Conservation (phyloP, 495 filamentous ascomycete genomes). For the Xylaria flabelliformis region DNA sequence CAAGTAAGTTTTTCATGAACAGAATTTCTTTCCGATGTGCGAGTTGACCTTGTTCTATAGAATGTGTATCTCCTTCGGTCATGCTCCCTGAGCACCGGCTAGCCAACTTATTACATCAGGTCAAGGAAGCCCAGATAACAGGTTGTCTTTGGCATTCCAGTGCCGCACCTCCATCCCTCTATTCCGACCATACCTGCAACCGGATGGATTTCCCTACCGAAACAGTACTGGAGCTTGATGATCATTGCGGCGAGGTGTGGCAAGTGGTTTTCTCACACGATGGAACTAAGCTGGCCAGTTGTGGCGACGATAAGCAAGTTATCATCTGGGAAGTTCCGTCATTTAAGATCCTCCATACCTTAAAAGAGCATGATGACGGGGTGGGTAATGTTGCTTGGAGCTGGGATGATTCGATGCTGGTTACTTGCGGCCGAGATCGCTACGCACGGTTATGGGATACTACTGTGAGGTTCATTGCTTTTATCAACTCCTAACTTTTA, state of each 20-base stretch:
- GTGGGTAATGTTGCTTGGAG: conserved; percentile 88
- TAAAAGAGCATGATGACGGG: conserved; percentile 67
- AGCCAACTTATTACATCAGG: conserved; percentile 79
- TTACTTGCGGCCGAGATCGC: conserved; percentile 79
- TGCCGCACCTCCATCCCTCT: conserved; percentile 78
- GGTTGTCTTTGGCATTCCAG: conserved; percentile 90
- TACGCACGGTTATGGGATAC: conserved; percentile 81
- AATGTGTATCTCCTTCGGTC: conserved; percentile 92
- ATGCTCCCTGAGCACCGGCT: conserved; percentile 97
- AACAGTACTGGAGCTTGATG: conserved; percentile 67
- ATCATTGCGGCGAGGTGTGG: conserved; percentile 89
- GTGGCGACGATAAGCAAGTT: conserved; percentile 73
- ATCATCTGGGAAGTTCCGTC: conserved; percentile 81
- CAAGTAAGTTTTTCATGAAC: conserved; percentile 63
- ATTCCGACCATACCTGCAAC: conserved; percentile 86
- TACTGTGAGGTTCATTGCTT: conserved; percentile 59
- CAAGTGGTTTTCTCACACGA: conserved; percentile 89
- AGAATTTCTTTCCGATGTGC: conserved; percentile 6
- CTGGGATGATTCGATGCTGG: conserved; percentile 83
- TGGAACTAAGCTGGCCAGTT: conserved; percentile 81
- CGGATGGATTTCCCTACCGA: conserved; percentile 77
- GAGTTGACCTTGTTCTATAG: conserved; percentile 28
- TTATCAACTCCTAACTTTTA: conserved; percentile 2
- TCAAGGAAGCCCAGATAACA: conserved; percentile 82
- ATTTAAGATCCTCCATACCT: conserved; percentile 68